A percentile compares a stretch with the other conserved stretches of the same genome.
Conservation (phyloP, 2,329 filamentous ascomycete species). For the Cercospora sesami region DNA sequence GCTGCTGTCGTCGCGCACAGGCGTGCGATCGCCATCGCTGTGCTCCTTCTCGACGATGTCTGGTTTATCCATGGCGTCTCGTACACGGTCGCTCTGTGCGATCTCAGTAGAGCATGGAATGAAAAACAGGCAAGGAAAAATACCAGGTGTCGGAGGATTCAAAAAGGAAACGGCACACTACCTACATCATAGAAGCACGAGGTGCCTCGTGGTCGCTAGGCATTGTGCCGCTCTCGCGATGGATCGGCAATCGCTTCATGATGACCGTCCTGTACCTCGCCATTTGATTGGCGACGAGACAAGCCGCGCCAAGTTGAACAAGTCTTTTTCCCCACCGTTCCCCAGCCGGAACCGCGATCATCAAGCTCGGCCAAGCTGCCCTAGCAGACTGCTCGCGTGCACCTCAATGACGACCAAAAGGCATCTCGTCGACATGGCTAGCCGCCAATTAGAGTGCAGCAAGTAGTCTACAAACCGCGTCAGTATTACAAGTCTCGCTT, state of each 20-base stretch:
- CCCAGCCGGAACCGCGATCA: not conserved
- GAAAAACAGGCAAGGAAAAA: not conserved
- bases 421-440: not conserved
- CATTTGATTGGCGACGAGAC: constrained; percentile 1
- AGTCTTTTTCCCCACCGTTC: not conserved
- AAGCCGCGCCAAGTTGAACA: not conserved
- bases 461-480: not conserved
- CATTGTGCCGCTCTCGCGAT: not conserved
- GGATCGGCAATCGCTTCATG: constrained; percentile 3
- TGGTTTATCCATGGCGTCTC: constrained; percentile 5
- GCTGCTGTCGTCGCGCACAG: not conserved
- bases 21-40: constrained; percentile 7
- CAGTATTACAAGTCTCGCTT: not conserved
- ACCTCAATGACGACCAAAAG: not conserved
- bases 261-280: not conserved
- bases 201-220: constrained; percentile 6
- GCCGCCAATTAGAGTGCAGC: not conserved
- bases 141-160: not conserved
- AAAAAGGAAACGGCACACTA: not conserved
- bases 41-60: not conserved
- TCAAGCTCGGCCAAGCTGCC: constrained; percentile 12
- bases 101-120: not conserved
- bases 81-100: not conserved
- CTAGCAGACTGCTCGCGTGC: not conserved
- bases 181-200: constrained; percentile 5